Evolutionary conservation across 129 eudicot species (phyloP).

Genomic region (Helichrysum umbraculigerum): DNA sequence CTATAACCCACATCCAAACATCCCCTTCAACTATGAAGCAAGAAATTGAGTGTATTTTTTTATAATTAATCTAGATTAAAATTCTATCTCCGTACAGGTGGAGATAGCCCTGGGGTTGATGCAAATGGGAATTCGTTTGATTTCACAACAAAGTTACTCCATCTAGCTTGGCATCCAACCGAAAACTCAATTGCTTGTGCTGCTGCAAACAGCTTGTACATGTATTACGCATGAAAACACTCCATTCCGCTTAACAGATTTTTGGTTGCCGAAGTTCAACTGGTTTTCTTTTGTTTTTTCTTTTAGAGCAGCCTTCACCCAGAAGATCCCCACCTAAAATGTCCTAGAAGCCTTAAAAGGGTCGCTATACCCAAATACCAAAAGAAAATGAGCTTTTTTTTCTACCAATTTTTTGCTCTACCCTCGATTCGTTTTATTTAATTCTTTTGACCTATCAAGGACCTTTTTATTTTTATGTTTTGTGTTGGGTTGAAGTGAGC

Average conservation of each 20-base stretch:
- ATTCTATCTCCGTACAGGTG: slow-evolving; percentile 41
- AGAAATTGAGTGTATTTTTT: background rate
- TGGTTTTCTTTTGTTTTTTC: background rate
- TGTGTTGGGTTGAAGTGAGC: slow-evolving; percentile 48
- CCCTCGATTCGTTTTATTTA: slow-evolving; percentile 42
- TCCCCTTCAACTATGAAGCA: background rate
- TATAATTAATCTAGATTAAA: background rate
- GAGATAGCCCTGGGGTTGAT: slow-evolving; percentile 77
- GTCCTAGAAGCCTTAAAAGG: background rate
- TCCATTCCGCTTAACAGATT: slow-evolving; percentile 18
- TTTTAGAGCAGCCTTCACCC: slow-evolving; percentile 17
- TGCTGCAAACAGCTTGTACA: slow-evolving; percentile 99
- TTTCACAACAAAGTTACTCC: slow-evolving; percentile 89
- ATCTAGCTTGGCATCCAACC: slow-evolving; percentile 98
- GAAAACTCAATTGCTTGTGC: slow-evolving; percentile 98
- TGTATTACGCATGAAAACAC: slow-evolving; percentile 79
- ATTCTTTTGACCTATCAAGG: slow-evolving; percentile 33
- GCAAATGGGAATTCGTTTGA: slow-evolving; percentile 94
- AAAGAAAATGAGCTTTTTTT: slow-evolving; percentile 14
- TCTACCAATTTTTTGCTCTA: slow-evolving; percentile 23
- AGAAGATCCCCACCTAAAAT: background rate
- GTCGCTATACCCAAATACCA: slow-evolving; percentile 1
- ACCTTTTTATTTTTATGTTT: slow-evolving; percentile 11
- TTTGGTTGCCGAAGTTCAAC: slow-evolving; percentile 20
- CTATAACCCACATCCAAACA: background rate